Base-by-base conservation (phyloP, 176 grass and related monocot genomes). In the Tuctoria greenei region DNA sequence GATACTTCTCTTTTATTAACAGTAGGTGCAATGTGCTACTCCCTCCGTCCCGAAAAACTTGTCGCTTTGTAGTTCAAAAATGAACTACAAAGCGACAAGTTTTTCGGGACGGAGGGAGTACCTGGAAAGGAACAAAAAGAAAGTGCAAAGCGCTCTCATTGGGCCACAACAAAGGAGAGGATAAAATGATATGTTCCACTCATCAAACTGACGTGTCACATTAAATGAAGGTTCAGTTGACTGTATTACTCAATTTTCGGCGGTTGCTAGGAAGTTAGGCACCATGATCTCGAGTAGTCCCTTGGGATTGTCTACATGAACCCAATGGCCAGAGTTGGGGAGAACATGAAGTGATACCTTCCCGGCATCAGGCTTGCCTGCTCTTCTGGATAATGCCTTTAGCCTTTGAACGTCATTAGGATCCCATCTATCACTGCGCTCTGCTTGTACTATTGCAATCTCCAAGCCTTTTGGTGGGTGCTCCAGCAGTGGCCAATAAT, bases 261-360 rank as follows among this genome's bases (percentile, higher is more conserved):
- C 66, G 27, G 28, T 14, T 36, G 76, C 83, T 44, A 86, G 60
- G 63, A 99, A 99, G 75, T 88, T 88, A 12, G 92, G 85, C 15
- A 42, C 82, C 82, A 95, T 88, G 41, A 99, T 95, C 49, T 95
- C 89, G 16, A 95, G 89, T 27, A 99, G 82, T 39, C 92, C 92
- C 75, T 90, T 95, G 35, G 89, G 92, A 61, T 99, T 99, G 81
- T 99, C 96, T 50, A 95, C 89, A 24, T 99, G 96, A 76, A 95
- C 92, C 96, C 96, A 99, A 45, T 99, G 96, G 58, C 96, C 85
- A 18, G 95, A 93, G 57, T 86, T 95, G 57, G 89, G 91, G 25
- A 99, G 87, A 67, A 92, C 36, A 47, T 99, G 85, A 61, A 84
- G 66, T 42, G 82, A 92, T 73, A 95, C 54, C 65, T 95, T 90